Evolutionary conservation across 768 basidiomycete genomes (phyloP).

Genomic region (Lentinula raphanica): DNA sequence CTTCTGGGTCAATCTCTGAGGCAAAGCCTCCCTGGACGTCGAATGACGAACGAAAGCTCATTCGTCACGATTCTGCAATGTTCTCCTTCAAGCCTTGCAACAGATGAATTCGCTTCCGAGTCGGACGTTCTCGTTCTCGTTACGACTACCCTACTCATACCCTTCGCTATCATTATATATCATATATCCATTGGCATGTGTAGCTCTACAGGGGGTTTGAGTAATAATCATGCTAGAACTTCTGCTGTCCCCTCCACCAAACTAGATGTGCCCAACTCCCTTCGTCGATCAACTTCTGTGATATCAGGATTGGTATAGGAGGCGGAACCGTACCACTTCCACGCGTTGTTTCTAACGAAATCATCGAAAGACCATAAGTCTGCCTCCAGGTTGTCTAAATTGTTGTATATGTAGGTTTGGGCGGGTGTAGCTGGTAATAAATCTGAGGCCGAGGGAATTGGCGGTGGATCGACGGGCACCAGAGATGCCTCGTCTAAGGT

Average conservation of each 20-base stretch:
- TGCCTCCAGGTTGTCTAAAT: slow-evolving; percentile 40
- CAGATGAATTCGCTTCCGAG: no score
- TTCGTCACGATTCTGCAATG: no score
- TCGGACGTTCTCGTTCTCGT: background rate
- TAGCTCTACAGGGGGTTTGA: background rate
- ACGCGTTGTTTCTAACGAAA: slow-evolving; percentile 70
- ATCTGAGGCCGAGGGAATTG: slow-evolving; percentile 32
- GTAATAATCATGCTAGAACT: background rate
- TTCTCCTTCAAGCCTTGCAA: no score
- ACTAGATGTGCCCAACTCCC: slow-evolving; percentile 16
- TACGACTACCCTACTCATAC: no score
- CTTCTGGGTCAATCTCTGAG: no score
- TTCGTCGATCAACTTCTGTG: slow-evolving; percentile 48
- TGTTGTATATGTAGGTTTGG: slow-evolving; percentile 71
- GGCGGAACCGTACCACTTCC: slow-evolving; percentile 64
- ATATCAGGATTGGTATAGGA: slow-evolving; percentile 34
- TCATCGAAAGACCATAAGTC: slow-evolving; percentile 78
- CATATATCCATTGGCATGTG: background rate
- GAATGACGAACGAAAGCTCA: no score
- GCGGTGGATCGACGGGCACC: slow-evolving; percentile 37
- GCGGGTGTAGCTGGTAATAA: slow-evolving; percentile 36
- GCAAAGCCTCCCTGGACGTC: no score
- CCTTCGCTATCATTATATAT: background rate
- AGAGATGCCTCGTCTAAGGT: slow-evolving; percentile 25
- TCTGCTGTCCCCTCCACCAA: background rate